A percentile compares a stretch with the other conserved stretches of the same genome.
Conservation (phyloP, 192 early-diverging fungal genomes). For the Coemansia sp. region DNA sequence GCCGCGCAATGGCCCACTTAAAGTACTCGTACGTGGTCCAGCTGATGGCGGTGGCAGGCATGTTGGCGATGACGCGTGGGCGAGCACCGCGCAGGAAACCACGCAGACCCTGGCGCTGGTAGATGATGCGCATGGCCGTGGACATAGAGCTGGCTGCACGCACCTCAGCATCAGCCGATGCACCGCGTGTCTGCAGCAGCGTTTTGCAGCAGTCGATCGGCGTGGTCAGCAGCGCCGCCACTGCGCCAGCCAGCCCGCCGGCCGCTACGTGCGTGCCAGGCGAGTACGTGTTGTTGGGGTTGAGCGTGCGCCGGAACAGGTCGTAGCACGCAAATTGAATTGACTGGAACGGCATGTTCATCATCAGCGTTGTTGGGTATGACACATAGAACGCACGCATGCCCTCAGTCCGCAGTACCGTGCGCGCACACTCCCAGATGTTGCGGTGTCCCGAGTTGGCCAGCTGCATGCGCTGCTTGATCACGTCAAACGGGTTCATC, state of each 20-base stretch:
- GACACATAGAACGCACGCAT: constrained; percentile 87
- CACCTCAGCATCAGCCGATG: constrained; percentile 67
- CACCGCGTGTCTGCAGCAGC: constrained; percentile 88
- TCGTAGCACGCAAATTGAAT: constrained; percentile 95
- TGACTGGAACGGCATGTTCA: constrained; percentile 94
- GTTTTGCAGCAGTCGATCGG: constrained; percentile 97
- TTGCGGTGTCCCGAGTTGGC: constrained; percentile 68
- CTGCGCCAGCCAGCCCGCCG: constrained; percentile 85
- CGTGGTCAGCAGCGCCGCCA: constrained; percentile 85
- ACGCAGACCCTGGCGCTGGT: constrained; percentile 64
- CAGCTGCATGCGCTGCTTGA: constrained; percentile 96
- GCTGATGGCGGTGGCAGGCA: constrained; percentile 91
- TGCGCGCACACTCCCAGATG: constrained; percentile 66
- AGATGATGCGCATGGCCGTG: constrained; percentile 74
- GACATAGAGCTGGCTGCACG: constrained; percentile 67
- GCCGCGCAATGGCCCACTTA: constrained; percentile 64
- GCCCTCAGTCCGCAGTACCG: constrained; percentile 74
- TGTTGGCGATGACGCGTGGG: constrained; percentile 84
- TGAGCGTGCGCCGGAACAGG: constrained; percentile 76
- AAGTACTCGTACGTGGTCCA: constrained; percentile 93
- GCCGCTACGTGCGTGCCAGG: constrained; percentile 82
- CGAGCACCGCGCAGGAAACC: constrained; percentile 80
- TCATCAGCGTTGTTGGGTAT: constrained; percentile 89
- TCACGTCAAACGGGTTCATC: constrained; percentile 97
- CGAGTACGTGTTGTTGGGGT: constrained; percentile 79